Evolutionary conservation across 768 basidiomycete genomes (phyloP), one percentile per base, ranked within the genome.

Genomic region (Termitomyces sp.): DNA sequence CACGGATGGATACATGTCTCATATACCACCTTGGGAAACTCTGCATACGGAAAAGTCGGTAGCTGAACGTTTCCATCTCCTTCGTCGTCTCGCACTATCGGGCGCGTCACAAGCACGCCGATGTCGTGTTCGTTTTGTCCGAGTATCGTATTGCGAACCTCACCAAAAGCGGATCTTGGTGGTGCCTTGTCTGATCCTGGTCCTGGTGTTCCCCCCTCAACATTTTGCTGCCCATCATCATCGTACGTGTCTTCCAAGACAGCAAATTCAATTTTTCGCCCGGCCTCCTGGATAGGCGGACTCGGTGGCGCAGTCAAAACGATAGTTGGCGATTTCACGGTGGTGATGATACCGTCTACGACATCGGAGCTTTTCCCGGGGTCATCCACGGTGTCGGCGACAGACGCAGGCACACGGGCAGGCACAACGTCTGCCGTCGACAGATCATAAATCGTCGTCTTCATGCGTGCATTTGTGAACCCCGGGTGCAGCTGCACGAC

Each of bases 391-490:
- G n/a, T 59, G 14, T 19, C 50, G 33, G 30, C 8, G 33, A 19
- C 41, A 15, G 11, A n/a, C n/a, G n/a, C n/a, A n/a, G n/a, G n/a
- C 31, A 21, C 47, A 31, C 51, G 52, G 19, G 37, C 49, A 19
- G 52, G 54, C 17, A 26, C 52, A 11, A 60, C 46, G 37, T 63
- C 58, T 5, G 50, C 49, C 10, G 61, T 57, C 45, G 57, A 60
- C 58, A 58, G 19, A 53, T 62, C 60, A 35, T 66, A 64, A 0
- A 64, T 62, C 23, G 60, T 63, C n/a, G 62, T 62, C 43, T 58
- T 55, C 55, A 56, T 60, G 5, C 35, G 26, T 1, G 37, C 23
- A 54, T 47, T 58, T 26, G 47, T 58, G 43, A 49, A 43, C 35
- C 53, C 38, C 49, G 54, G 37, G 31, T 43, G 49, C 37, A 14